These are phyloP conservation scores for Populus hybrid DNA, from an alignment of 441 rosid genomes.

Conservation along the genomic window DNA sequence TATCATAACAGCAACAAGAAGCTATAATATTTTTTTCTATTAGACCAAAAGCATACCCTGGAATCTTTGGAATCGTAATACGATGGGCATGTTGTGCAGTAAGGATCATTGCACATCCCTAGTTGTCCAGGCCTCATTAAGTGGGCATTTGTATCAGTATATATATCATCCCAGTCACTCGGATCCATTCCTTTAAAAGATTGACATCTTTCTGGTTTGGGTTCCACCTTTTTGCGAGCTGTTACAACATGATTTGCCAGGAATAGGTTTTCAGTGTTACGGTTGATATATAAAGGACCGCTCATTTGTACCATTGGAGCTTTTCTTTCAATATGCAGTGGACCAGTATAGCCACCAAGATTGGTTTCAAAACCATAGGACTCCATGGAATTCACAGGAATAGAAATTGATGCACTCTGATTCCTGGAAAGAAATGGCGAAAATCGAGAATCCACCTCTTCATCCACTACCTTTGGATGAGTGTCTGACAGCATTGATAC, in stretches of 20 bases:
- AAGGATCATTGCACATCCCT: constrained; percentile 91
- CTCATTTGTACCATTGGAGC: constrained; percentile 56
- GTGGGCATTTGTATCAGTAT: constrained; percentile 55
- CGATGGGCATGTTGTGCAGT: constrained; percentile 87
- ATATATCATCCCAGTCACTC: constrained; percentile 36
- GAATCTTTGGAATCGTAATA: constrained; percentile 44
- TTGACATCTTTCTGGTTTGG: constrained; percentile 43
- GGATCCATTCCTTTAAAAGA: constrained; percentile 44
- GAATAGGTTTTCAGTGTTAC: constrained; percentile 31
- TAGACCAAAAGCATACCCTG: background rate
- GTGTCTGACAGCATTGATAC: constrained; percentile 57
- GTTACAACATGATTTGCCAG: constrained; percentile 24
- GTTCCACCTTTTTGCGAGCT: constrained; percentile 22
- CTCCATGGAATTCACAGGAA: constrained; percentile 44
- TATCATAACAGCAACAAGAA: background rate
- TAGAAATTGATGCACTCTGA: constrained; percentile 48
- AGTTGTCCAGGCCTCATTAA: constrained; percentile 71
- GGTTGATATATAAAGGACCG: constrained; percentile 55
- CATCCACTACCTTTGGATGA: constrained; percentile 25
- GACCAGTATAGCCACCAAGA: constrained; percentile 71
- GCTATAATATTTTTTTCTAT: background rate
- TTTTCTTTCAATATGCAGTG: constrained; percentile 58
- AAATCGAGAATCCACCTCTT: constrained; percentile 28
- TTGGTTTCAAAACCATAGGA: constrained; percentile 32
- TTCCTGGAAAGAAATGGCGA: constrained; percentile 14